Base-by-base conservation (phyloP, 768 basidiomycete species). In the Sporobolomyces phaffii region DNA sequence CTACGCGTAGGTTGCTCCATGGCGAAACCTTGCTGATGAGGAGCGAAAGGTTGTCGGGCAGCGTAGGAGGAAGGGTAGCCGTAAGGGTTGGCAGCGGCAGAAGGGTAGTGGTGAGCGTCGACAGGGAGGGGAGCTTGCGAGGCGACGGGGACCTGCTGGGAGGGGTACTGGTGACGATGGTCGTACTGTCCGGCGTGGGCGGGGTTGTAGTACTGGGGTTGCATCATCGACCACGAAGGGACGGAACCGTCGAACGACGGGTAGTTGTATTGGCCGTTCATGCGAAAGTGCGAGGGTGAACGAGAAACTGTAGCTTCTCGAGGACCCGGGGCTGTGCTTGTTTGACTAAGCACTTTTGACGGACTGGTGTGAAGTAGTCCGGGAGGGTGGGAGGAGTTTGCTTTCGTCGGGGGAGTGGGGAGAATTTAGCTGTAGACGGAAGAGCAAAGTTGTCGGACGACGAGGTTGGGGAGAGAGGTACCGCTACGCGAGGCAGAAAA, bases 271-370 rank as follows among this genome's bases (percentile, higher is more conserved):
- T 43, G 33, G 50, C 49, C 61, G 66, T 41, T 63, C 66, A 68
- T 68, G 61, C 61, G 57, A n/a, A 17, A 18, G 26, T 6, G 40
- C 33, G 22, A 11, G 66, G 61, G 54, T 5, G n/a, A 28, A 53
- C 61, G 66, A 68, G 61, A 60, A 59, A 57, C 61, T 38, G 28
- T 40, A 8, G 65, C 53, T 68, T 68, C 66, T 68, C 66, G 66
- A 63, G 28, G 38, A 62, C 66, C 61, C 56, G 28, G 43, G 29
- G 11, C 2, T 47, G 66, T 43, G 66, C 49, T 68, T n/a, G 60
- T 29, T 14, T 40, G 43, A 49, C 26, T 18, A 29, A 68, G 49
- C 66, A 49, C 66, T 67, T 67, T 49, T 50, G 66, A 15, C 15
- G 56, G 18, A 65, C 62, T 64, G 22, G 44, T 22, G 56, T 48